Percentiles rank a stretch among this genome's conserved stretches.
Conservation (phyloP, 257 asterid species). For the Cordia subcordata region DNA sequence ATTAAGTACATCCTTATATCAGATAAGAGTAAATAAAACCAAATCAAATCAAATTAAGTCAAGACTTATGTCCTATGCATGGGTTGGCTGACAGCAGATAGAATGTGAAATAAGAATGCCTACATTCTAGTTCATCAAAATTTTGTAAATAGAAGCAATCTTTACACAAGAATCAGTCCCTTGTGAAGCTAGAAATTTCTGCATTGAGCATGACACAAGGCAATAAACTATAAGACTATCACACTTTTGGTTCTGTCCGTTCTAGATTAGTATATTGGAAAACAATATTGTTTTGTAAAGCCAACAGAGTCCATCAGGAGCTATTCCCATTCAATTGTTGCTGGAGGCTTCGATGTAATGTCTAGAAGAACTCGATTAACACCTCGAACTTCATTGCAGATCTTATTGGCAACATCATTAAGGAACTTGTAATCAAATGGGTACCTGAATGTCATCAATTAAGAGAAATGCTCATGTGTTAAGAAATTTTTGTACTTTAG, state of each 20-base stretch:
- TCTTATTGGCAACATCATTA: slow-evolving; percentile 70
- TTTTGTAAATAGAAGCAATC: neutral
- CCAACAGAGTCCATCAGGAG: neutral
- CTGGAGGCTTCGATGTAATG: slow-evolving; percentile 97
- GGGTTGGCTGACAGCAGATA: neutral
- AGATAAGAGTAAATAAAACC: no score
- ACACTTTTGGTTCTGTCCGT: no score
- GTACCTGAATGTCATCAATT: slow-evolving; percentile 52
- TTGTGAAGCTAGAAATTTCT: neutral
- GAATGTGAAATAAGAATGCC: neutral
- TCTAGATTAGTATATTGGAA: no score
- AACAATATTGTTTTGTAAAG: no score
- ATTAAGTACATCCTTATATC: no score
- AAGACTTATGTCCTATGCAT: no score
- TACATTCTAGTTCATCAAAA: slow-evolving; percentile 6
- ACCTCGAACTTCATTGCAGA: slow-evolving; percentile 87
- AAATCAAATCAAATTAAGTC: no score
- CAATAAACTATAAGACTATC: neutral
- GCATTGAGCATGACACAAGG: neutral
- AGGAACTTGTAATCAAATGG: slow-evolving; percentile 84
- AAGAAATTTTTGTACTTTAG: no score
- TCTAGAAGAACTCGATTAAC: slow-evolving; percentile 97
- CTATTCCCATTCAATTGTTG: slow-evolving; percentile 97
- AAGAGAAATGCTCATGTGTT: neutral
- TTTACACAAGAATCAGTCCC: neutral